Percentiles rank a stretch among this genome's conserved stretches.
phyloP scores from a whole-genome alignment of 768 basidiomycete species.

The Boletus rubroflammeus region DNA sequence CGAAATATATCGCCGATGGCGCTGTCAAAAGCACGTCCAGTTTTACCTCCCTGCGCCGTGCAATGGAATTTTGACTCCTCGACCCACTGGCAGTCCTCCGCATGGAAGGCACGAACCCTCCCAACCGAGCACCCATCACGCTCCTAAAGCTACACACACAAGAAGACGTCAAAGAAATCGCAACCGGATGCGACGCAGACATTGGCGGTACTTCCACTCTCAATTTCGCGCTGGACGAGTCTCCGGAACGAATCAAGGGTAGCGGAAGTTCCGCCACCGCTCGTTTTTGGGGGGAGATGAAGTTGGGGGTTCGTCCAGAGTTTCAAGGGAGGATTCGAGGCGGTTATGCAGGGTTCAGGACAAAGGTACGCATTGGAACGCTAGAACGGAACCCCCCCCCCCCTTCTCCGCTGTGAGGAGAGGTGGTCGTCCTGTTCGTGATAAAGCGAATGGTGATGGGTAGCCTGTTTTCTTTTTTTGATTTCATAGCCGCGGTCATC shows the following conservation, averaged over 20 bases:
- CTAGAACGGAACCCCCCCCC: background rate
- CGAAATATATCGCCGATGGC: slow-evolving; percentile 38
- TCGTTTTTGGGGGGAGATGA: slow-evolving; percentile 80
- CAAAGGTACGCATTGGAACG: slow-evolving; percentile 50
- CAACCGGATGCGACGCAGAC: slow-evolving; percentile 82
- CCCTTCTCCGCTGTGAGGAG: background rate
- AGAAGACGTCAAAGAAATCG: slow-evolving; percentile 59
- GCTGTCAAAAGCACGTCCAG: slow-evolving; percentile 38
- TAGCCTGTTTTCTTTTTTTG: background rate
- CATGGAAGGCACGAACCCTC: slow-evolving; percentile 74
- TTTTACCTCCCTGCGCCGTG: slow-evolving; percentile 7
- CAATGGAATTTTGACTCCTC: slow-evolving; percentile 13
- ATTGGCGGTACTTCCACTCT: slow-evolving; percentile 81
- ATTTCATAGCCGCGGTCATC: slow-evolving; percentile 63
- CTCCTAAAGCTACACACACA: slow-evolving; percentile 63
- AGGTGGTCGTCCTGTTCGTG: background rate
- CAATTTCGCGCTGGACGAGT: slow-evolving; percentile 65
- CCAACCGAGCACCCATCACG: slow-evolving; percentile 56
- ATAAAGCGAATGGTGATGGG: background rate
- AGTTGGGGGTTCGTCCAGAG: slow-evolving; percentile 62
- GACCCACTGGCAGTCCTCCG: slow-evolving; percentile 48
- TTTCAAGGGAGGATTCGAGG: slow-evolving; percentile 66
- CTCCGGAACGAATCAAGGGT: slow-evolving; percentile 41
- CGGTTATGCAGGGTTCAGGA: slow-evolving; percentile 91
- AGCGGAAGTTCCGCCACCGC: slow-evolving; percentile 53